These are phyloP conservation scores for Oenanthe sinensis DNA, from an alignment of 129 eudicot species.

Conservation along the genomic window DNA sequence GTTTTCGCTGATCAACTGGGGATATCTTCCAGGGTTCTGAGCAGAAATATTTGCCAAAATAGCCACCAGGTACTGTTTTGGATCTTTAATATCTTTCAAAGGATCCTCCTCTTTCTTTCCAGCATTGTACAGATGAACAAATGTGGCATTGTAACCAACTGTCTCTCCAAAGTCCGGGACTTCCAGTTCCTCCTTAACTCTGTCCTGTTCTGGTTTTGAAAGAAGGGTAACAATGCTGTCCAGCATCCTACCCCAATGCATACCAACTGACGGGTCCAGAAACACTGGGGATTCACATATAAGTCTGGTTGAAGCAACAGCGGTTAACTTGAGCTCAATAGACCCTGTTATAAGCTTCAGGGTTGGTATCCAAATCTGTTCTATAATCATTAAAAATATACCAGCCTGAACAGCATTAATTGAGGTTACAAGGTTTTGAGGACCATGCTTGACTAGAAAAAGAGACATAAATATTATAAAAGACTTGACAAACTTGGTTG, in stretches of 20 bases:
- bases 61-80: constrained; percentile 56
- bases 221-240: constrained; percentile 82
- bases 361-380: constrained; percentile 78
- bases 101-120: constrained; percentile 93
- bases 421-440: constrained; percentile 53
- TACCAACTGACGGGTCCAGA: constrained; percentile 47
- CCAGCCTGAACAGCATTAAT: constrained; percentile 65
- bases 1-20: constrained; percentile 42
- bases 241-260: constrained; percentile 72
- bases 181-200: constrained; percentile 88
- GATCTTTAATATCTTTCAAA: constrained; percentile 70
- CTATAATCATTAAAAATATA: constrained; percentile 47
- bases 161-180: constrained; percentile 89
- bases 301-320: constrained; percentile 79
- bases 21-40: constrained; percentile 52
- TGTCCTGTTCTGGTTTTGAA: constrained; percentile 75
- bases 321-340: constrained; percentile 64
- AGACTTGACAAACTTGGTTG: constrained; percentile 57
- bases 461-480: constrained; percentile 80
- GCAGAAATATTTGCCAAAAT: constrained; percentile 56
- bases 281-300: constrained; percentile 56
- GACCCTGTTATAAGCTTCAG: constrained; percentile 70
- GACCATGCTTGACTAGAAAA: constrained; percentile 73
- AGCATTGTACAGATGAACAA: constrained; percentile 71
- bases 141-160: constrained; percentile 68